phyloP scores from a whole-genome alignment of 768 basidiomycete species.

The Trametes cubensis region DNA sequence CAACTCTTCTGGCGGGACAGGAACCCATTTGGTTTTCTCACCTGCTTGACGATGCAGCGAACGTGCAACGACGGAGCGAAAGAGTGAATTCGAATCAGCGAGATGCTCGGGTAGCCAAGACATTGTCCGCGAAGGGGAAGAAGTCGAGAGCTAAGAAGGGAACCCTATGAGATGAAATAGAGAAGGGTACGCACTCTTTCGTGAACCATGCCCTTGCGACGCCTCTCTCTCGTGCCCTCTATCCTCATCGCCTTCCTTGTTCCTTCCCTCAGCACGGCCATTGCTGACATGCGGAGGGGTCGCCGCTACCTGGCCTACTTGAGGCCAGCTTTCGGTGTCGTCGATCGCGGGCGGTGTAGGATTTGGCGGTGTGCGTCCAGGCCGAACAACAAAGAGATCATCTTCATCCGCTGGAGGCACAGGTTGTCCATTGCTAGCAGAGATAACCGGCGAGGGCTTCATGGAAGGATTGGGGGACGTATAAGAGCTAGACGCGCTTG shows the following conservation, averaged over 20 bases:
- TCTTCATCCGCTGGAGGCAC: slow-evolving; percentile 27
- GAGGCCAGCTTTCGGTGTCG: slow-evolving; percentile 49
- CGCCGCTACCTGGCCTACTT: slow-evolving; percentile 40
- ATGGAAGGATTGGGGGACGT: slow-evolving; percentile 3
- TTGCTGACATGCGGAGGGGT: slow-evolving; percentile 16
- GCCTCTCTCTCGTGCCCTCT: slow-evolving; percentile 27
- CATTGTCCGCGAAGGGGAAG: background rate
- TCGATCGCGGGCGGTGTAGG: slow-evolving; percentile 35
- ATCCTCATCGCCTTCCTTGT: slow-evolving; percentile 27
- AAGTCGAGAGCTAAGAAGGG: background rate
- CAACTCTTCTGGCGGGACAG: slow-evolving; percentile 58
- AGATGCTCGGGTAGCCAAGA: background rate
- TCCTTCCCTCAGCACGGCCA: slow-evolving; percentile 15
- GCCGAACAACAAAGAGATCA: slow-evolving; percentile 51
- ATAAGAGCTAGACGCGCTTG: background rate
- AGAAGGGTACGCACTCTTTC: slow-evolving; percentile 42
- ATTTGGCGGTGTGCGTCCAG: slow-evolving; percentile 35
- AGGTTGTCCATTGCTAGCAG: slow-evolving; percentile 10
- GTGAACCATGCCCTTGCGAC: slow-evolving; percentile 34
- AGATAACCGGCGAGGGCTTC: background rate
- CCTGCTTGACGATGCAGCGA: slow-evolving; percentile 33
- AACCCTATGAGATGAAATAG: background rate
- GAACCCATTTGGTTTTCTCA: slow-evolving; percentile 64
- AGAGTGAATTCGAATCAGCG: slow-evolving; percentile 5
- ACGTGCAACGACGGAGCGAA: background rate